Base-by-base conservation (phyloP, 2,329 filamentous ascomycete genomes). In the Alternaria ventricosa region DNA sequence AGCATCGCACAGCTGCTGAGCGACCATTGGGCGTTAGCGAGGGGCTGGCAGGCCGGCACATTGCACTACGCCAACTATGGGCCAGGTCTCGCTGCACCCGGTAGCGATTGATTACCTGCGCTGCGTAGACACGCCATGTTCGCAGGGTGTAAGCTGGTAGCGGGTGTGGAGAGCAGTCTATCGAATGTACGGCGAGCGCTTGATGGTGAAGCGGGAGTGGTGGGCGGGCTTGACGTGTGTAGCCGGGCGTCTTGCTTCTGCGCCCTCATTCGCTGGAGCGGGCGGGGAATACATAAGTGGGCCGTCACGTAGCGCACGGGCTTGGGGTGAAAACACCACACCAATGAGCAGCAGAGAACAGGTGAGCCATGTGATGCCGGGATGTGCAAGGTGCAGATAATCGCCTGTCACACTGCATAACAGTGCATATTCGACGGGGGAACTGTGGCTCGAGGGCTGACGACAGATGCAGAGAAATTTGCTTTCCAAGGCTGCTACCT, bases 161-260 rank as follows among this genome's bases (percentile, higher is more conserved):
- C 65, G 55, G 62, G 55, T 67, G 76, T 73, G 72, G 72, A 70
- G 64, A 71, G 70, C 68, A 72, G 72, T 78, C 74, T 78, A 79
- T 79, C 67, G 76, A 78, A 73, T 64, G 70, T 69, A 56, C 65
- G 64, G 55, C 71, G 71, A 79, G 77, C 76, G 77, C 76, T 79
- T 78, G 71, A 74, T 45, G 68, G 71, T 65, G 71, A 61, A 62
- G 68, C 56, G 63, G 47, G 73, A 79, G 75, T 79, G 77, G 77
- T 75, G 57, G 73, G 70, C 68, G 63, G 57, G 28, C 65, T 54
- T 61, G 64, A 63, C 60, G 67, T 63, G 77, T 75, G 71, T 70
- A 61, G 69, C 72, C 69, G 63, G 69, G 68, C 70, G 68, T 63
- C 58, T 53, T 69, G 43, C 65, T 66, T 63, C 58, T 59, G 57